These are phyloP conservation scores for Coemansia sp. DNA, from an alignment of 192 early-diverging fungal genomes.

Conservation along the genomic window DNA sequence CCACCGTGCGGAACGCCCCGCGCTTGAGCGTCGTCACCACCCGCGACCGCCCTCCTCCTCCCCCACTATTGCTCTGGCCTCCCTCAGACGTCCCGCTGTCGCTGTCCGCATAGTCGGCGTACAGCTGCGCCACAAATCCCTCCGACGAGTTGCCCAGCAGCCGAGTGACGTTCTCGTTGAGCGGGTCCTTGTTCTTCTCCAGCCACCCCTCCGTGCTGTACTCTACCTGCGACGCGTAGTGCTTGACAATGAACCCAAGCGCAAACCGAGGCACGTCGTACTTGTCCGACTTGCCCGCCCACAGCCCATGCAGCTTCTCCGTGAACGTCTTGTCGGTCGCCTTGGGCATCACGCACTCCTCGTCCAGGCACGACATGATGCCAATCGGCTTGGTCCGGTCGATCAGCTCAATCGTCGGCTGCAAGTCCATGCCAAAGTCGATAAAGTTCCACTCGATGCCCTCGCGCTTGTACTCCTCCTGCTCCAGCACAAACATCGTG, in stretches of 20 bases:
- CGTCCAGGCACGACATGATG: constrained; percentile 93
- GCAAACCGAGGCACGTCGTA: constrained; percentile 86
- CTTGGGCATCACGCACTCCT: constrained; percentile 98
- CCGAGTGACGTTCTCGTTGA: constrained; percentile 92
- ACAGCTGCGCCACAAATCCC: constrained; percentile 75
- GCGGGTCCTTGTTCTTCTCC: constrained; percentile 98
- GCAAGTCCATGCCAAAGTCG: constrained; percentile 95
- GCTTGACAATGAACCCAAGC: constrained; percentile 84
- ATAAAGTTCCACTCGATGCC: constrained; percentile 98
- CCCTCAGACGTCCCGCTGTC: too few species aligned
- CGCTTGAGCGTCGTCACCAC: constrained; percentile 63
- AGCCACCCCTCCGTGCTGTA: constrained; percentile 90
- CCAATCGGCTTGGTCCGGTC: constrained; percentile 97
- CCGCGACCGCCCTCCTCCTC: constrained; percentile 5
- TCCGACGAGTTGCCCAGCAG: constrained; percentile 81
- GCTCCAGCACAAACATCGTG: constrained; percentile 98
- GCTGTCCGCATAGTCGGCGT: constrained; percentile 75
- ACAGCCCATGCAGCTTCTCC: constrained; percentile 85
- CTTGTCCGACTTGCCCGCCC: constrained; percentile 85
- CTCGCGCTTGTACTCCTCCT: constrained; percentile 95
- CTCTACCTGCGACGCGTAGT: constrained; percentile 96
- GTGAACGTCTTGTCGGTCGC: constrained; percentile 94
- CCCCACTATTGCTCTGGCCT: neutral
- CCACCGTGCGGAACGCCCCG: constrained; percentile 91
- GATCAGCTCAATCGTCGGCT: constrained; percentile 97